These are phyloP conservation scores for Cryptococcus sp. DNA, from an alignment of 1,284 basidiomycete species.

Conservation along the genomic window DNA sequence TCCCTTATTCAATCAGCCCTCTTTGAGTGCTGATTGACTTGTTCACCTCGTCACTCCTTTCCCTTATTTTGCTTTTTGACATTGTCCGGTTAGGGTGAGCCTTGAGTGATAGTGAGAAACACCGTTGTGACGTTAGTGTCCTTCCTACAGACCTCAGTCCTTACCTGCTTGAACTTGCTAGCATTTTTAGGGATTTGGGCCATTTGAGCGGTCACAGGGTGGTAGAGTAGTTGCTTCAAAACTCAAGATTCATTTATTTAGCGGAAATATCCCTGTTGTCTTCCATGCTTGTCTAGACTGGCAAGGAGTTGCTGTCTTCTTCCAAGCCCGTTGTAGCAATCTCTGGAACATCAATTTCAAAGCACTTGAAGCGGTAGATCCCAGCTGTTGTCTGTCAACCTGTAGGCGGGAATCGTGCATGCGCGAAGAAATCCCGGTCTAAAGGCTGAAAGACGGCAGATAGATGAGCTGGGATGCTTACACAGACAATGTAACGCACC, in stretches of 20 bases:
- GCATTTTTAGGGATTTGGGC: not conserved
- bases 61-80: too few relatives aligned
- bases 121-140: too few relatives aligned
- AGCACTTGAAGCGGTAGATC: not conserved
- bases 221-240: not conserved
- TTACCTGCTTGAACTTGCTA: not conserved
- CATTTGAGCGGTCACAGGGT: not conserved
- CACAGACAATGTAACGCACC: slow-evolving; percentile 6
- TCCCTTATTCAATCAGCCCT: too few relatives aligned
- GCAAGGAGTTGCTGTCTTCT: not conserved
- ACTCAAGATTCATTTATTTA: not conserved
- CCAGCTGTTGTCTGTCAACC: slow-evolving; percentile 5
- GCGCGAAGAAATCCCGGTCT: slow-evolving; percentile 10
- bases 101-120: too few relatives aligned
- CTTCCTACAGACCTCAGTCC: not conserved
- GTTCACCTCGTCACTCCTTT: too few relatives aligned
- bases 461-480: slow-evolving; percentile 9
- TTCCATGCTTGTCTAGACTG: slow-evolving; percentile 7
- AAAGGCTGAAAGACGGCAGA: slow-evolving; percentile 9
- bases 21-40: too few relatives aligned
- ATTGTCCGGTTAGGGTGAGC: too few relatives aligned
- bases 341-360: slow-evolving; percentile 5
- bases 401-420: not conserved
- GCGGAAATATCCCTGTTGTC: slow-evolving; percentile 7
- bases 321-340: slow-evolving; percentile 9